A percentile compares a stretch with the other conserved stretches of the same genome.
Conservation (phyloP, 352 stramenopile genomes). For the Pythium chondricola region DNA sequence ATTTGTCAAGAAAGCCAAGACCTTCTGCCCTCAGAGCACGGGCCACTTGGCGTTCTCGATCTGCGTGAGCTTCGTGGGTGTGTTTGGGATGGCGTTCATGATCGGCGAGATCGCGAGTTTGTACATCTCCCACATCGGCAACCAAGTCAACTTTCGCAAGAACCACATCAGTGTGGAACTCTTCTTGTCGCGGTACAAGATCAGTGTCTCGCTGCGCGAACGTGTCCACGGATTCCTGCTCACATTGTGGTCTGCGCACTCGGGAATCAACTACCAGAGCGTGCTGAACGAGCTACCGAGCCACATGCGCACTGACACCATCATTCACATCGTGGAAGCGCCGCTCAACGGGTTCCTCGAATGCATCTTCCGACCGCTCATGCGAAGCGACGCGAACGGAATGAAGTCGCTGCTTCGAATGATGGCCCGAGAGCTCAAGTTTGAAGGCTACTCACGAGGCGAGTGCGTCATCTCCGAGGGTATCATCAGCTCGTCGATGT, state of each 20-base stretch:
- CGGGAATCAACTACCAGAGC: slow-evolving; percentile 42
- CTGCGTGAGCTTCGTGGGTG: slow-evolving; percentile 39
- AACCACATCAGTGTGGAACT: slow-evolving; percentile 50
- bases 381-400: slow-evolving; percentile 12
- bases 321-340: slow-evolving; percentile 38
- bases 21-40: slow-evolving; percentile 23
- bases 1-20: slow-evolving; percentile 51
- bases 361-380: slow-evolving; percentile 24
- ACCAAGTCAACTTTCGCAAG: slow-evolving; percentile 60
- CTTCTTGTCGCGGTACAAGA: slow-evolving; percentile 40
- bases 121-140: slow-evolving; percentile 61
- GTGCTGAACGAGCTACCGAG: slow-evolving; percentile 39
- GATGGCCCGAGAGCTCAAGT: slow-evolving; percentile 27
- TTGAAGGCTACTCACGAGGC: slow-evolving; percentile 43
- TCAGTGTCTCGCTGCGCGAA: slow-evolving; percentile 27
- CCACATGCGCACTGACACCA: slow-evolving; percentile 34
- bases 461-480: slow-evolving; percentile 44
- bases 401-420: slow-evolving; percentile 6
- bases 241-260: slow-evolving; percentile 51
- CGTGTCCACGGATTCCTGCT: slow-evolving; percentile 46
- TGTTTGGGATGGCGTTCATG: slow-evolving; percentile 62
- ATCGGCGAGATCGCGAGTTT: slow-evolving; percentile 62
- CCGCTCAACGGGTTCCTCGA: slow-evolving; percentile 30
- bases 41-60: slow-evolving; percentile 40
- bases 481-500: slow-evolving; percentile 35